Base-by-base conservation (phyloP, 2,329 filamentous ascomycete species). In the Pyrenochaeta sp. region DNA sequence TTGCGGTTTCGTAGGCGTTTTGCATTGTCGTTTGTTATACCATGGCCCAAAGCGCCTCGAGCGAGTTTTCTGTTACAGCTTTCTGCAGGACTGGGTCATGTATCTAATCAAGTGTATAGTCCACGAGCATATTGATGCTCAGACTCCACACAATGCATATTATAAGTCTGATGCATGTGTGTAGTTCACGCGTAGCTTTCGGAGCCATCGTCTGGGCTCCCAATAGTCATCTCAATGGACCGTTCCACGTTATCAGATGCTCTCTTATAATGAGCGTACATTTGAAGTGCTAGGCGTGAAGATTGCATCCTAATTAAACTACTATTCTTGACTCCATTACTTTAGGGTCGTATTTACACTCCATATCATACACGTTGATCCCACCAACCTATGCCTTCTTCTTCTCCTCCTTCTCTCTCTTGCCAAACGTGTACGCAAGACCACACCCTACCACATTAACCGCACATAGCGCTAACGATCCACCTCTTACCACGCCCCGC, bases 401-500 rank as follows among this genome's bases (percentile, higher is more conserved):
- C 58, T 68, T 61, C 36, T 72, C 72, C 44, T 73, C 72, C 52
- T 69, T 72, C 62, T 79, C 76, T 60, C 78, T 77, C 68, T 76
- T 77, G 8, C 82, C 82, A 71, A 85, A 82, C 0, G 76, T 79
- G 72, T 86, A 86, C 1, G 83, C 82, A 59, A 82, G 64, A 2
- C 84, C 84, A 47, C 85, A 80, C 10, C 81, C 80, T 8, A 81
- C 76, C 10, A 85, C 68, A 70, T 87, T 86, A 25, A 77, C 77
- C 19, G 76, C 79, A 62, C 83, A 85, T 13, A 85, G 62, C 30
- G 76, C 82, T 66, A 86, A 70, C 5, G 84, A 84, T 5, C 77
- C 78, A 4, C 84, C 84, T 65, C 85, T 77, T n/a, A 84, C 78
- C 32, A 82, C 66, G 0, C 85, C 84, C 61, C 84, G 78, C 5